A percentile compares a stretch with the other conserved stretches of the same genome.
phyloP scores from a whole-genome alignment of 2,329 filamentous ascomycete species.

The Phaeophleospora eucalypticola region DNA sequence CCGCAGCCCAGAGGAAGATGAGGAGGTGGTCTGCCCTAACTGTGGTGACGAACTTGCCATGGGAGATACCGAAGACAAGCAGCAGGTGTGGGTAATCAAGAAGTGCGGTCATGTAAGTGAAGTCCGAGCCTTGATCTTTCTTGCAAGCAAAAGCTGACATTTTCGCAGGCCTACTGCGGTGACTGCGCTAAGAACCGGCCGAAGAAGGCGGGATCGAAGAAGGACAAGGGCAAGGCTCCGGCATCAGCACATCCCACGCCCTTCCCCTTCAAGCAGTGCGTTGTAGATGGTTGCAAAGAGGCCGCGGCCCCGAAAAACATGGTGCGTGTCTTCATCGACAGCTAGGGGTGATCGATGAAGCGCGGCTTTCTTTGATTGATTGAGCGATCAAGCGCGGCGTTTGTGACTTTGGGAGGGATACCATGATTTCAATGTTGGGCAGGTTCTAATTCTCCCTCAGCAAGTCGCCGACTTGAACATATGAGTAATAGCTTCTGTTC shows the following conservation, averaged over 20 bases:
- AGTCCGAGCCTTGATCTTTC: neutral
- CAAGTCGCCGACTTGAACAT: neutral
- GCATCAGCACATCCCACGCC: conserved; percentile 13
- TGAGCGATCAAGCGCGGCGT: neutral
- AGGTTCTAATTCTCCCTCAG: too few species aligned
- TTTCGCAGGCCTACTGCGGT: conserved; percentile 50
- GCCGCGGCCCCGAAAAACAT: conserved; percentile 13
- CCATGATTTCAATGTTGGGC: neutral
- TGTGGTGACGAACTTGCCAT: conserved; percentile 81
- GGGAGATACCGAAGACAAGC: conserved; percentile 63
- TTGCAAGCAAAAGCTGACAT: conserved; percentile 7
- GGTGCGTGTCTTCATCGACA: conserved; percentile 29
- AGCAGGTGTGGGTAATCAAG: conserved; percentile 89
- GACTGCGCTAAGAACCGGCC: conserved; percentile 44
- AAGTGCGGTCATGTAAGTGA: conserved; percentile 80
- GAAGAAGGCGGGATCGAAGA: conserved; percentile 21
- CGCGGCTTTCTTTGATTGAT: neutral
- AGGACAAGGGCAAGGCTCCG: conserved; percentile 36
- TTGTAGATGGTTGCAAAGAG: conserved; percentile 40
- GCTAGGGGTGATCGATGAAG: conserved; percentile 9
- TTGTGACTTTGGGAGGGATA: neutral
- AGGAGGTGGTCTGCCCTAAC: conserved; percentile 76
- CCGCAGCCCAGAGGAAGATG: conserved; percentile 66
- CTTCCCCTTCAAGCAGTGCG: conserved; percentile 43
- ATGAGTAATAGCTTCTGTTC: conserved; percentile 1